Conservation (phyloP, 192 early-diverging fungal species). For the Coemansia sp. region DNA sequence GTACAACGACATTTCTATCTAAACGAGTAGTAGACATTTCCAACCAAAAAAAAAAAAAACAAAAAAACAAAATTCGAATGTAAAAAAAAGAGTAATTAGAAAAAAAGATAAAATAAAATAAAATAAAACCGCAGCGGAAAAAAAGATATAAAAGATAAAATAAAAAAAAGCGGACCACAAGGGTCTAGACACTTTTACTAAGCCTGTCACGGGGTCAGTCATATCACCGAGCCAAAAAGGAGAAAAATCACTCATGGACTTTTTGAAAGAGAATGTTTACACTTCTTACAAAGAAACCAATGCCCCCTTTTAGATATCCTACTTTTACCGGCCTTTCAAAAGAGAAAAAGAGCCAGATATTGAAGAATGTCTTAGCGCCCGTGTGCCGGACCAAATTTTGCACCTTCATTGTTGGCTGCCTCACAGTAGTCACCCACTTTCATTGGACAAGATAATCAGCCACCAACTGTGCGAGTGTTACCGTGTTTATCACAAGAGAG, state of each 20-base stretch:
- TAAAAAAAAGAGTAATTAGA: background rate
- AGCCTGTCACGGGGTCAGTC: background rate
- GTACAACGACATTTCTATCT: constrained; percentile 46
- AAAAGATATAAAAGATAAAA: background rate
- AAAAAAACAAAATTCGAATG: background rate
- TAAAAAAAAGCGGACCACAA: background rate
- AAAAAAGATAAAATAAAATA: background rate
- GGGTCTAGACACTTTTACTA: background rate
- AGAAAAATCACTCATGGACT: no score
- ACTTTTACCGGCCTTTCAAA: no score
- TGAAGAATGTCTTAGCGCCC: no score
- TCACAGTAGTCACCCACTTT: no score
- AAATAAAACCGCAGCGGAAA: background rate
- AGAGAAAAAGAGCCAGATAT: no score
- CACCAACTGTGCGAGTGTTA: no score
- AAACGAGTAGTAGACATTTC: constrained; percentile 23
- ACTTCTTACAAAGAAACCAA: background rate
- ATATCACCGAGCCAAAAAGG: no score
- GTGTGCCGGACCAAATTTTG: no score
- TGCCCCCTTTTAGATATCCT: no score
- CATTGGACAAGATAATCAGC: no score
- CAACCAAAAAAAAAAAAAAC: background rate
- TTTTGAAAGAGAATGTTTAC: background rate
- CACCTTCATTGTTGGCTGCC: no score
- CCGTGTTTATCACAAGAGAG: no score